Evolutionary conservation across 805 yeast species (phyloP), one percentile per base, ranked within the genome.

Genomic region (Wickerhamiella sergipiensis): DNA sequence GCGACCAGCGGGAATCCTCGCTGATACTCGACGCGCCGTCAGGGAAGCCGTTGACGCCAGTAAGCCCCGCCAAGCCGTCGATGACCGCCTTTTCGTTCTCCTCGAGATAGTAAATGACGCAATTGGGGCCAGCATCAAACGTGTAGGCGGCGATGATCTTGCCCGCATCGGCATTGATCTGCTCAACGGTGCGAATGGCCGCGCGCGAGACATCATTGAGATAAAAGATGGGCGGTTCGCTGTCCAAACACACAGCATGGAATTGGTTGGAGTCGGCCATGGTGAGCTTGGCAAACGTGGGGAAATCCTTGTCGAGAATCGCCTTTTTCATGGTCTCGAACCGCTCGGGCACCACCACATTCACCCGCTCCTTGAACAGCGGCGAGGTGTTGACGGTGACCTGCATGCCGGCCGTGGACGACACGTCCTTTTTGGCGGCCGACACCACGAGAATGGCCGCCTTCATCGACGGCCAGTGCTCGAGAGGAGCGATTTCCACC

Each of bases 81-180:
- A 90, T 75, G 6, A 92, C 80, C 55, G 71, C 73, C n/a, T 69
- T 59, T 68, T 88, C 95, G 67, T 90, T 78, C 61, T 80, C 73
- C 57, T 76, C 76, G 64, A 82, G 80, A 65, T 92, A 92, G 71
- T 92, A 92, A 54, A 92, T 77, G 45, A 92, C 99, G 19, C 97
- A 95, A 69, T 92, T 92, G 68, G 99, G 98, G 64, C 99, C 99
- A 31, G 99, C 99, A 67, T 92, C 99, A 63, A 84, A 92, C 1
- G 99, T 92, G 68, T 92, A 92, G 39, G 97, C 97, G 12, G 95
- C 98, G 50, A 90, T 75, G 12, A 76, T 75, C 23, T 58, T 55
- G 49, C 84, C 85, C 36, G 77, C 80, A 3, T 65, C 57, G 56
- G 75, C 81, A 64, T 92, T 92, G 64, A 92, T 78, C 50, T 74